Evolutionary conservation across 441 rosid genomes (phyloP), one percentile per base, ranked within the genome.

Genomic region (Adansonia gregorii): DNA sequence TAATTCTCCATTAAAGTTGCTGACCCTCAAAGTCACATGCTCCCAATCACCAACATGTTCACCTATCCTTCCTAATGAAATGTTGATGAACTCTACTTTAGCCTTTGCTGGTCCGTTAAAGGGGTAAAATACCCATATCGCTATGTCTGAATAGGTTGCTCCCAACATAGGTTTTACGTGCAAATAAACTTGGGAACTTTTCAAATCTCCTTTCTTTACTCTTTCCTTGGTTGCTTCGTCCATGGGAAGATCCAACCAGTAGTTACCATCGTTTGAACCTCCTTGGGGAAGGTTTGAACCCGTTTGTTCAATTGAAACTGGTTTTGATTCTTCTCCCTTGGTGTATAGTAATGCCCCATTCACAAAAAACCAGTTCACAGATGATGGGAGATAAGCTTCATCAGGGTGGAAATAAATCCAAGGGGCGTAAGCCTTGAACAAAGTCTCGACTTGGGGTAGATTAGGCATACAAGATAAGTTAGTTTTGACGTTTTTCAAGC

Each of bases 1-100:
- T 6, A 95, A 81, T 81, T 87, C 87, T 3, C 96, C 97, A 46
- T 76, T 85, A 77, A 95, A 92, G 66, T 95, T 95, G 88, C 96
- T 95, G 55, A 90, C 70, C 35, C 98, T 71, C 58, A 95, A 74
- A 17, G 98, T 91, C 45, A 86, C 64, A 73, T 93, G 98, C 84
- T 95, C 99, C 98, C 98, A 95, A 24, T 95, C 99, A 0, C 99
- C 98, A 8, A 95, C 89, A 67, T 95, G 99, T 75, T 93, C 87
- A 1, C 99, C 99, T 69, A 95, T 81, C 70, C 51, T 89, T 15
- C 96, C 98, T 22, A 95, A 22, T 0, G 85, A 11, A 4, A 89
- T 43, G n/a, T 85, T 83, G 20, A 93, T 14, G 68, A 90, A 27
- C 78, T 85, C 87, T 19, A 92, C 88, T 27, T 92, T 92, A 6